Evolutionary conservation across 2,329 filamentous ascomycete genomes (phyloP), one percentile per base, ranked within the genome.

Genomic region (Tolypocladium ophioglossoides): DNA sequence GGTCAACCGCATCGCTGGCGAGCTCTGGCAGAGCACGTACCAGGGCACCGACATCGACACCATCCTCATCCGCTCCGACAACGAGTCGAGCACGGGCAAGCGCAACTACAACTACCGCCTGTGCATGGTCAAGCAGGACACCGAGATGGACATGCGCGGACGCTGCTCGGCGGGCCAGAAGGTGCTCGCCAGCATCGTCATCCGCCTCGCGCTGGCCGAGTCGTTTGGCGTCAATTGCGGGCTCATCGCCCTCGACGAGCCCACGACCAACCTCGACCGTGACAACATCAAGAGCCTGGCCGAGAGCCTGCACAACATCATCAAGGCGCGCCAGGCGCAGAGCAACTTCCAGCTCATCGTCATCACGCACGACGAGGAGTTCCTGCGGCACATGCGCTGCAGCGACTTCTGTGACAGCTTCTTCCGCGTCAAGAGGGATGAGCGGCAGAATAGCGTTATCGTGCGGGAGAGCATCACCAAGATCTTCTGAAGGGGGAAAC

Each of bases 121-220:
- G 7, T 91, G 89, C 71, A 99, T 99, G 94, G 84, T 96, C 62
- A 99, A 99, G 74, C 87, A 92, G 67, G 91, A 95, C 65, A 89
- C 88, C 0, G 94, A 99, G 71, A 96, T 99, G 91, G 94, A 99
- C 73, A 99, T 99, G 94, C 89, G 94, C 58, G 95, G 94, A 1
- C 89, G 94, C 54, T 99, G 94, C 77, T 95, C 89, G 61, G 94
- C 94, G 1, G 94, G 94, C 4, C 94, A 99, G 69, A 96, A 95
- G 72, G 92, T 99, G 32, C 82, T 99, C 32, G 94, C 94, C 5
- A 91, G 86, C 70, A 99, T 99, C 73, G 95, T 99, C 71, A 96
- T 99, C 69, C 91, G 94, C 2, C 82, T 99, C 32, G 94, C 95
- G 14, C 81, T 99, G 49, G 94, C 94, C 4, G 94, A 99, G 71